Conservation (phyloP, 192 early-diverging fungal species). For the Coemansia sp. region DNA sequence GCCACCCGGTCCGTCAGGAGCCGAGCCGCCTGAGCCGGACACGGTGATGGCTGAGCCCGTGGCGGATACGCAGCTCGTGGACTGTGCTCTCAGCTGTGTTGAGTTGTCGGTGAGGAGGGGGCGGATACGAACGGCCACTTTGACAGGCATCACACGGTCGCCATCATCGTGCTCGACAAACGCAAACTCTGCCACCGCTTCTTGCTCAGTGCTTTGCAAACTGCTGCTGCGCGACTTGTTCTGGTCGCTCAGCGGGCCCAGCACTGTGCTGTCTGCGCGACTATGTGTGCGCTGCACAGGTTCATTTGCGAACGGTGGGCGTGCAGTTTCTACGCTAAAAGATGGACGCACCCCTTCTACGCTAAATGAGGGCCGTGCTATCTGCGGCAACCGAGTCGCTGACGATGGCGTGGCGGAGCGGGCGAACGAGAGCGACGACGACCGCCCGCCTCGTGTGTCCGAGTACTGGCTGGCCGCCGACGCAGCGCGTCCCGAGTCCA, state of each 20-base stretch:
- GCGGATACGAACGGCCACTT: slow-evolving; percentile 54
- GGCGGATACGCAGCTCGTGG: slow-evolving; percentile 29
- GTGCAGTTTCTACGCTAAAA: too few relatives aligned
- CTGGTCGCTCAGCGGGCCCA: neutral
- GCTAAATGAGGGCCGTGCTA: slow-evolving; percentile 14
- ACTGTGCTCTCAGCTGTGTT: slow-evolving; percentile 11
- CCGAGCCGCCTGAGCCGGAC: slow-evolving; percentile 8
- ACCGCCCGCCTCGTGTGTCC: slow-evolving; percentile 34
- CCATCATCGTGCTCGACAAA: slow-evolving; percentile 17
- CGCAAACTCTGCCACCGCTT: neutral
- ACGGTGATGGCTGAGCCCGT: slow-evolving; percentile 20
- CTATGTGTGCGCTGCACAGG: slow-evolving; percentile 2
- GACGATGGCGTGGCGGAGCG: slow-evolving; percentile 23
- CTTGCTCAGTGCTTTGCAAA: slow-evolving; percentile 1
- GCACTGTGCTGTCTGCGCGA: neutral
- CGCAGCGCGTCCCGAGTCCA: neutral
- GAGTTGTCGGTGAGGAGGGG: slow-evolving; percentile 21
- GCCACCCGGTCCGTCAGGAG: neutral
- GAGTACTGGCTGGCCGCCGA: slow-evolving; percentile 11
- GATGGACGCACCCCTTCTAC: neutral
- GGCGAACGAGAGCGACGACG: slow-evolving; percentile 37
- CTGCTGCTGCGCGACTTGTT: slow-evolving; percentile 14
- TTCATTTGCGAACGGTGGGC: too few relatives aligned
- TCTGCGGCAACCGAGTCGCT: neutral
- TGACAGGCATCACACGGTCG: slow-evolving; percentile 47